These are phyloP conservation scores for Boletus eberwhitei DNA, from an alignment of 768 basidiomycete species.

Conservation along the genomic window DNA sequence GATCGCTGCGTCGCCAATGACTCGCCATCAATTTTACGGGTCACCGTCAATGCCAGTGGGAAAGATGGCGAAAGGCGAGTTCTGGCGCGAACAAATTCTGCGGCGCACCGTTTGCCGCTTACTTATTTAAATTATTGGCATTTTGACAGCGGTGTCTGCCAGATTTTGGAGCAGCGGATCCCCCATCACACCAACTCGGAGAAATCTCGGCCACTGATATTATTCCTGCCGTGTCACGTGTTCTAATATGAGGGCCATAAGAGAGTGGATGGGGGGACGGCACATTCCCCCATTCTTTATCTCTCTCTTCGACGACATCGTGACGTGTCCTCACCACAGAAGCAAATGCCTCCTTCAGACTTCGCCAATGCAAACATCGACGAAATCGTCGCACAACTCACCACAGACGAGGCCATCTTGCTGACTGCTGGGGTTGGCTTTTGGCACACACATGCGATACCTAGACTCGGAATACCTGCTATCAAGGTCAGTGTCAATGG, in stretches of 20 bases:
- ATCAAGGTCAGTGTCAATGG: constrained; percentile 45
- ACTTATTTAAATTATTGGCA: background rate
- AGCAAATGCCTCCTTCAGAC: constrained; percentile 60
- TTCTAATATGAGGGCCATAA: background rate
- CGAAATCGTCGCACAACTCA: constrained; percentile 60
- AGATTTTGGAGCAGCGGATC: background rate
- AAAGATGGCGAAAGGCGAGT: background rate
- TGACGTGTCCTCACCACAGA: background rate
- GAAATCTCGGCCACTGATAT: constrained; percentile 8
- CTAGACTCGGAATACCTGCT: constrained; percentile 66
- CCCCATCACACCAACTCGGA: constrained; percentile 2
- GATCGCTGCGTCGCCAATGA: background rate
- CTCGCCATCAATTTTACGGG: background rate
- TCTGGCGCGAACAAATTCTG: background rate
- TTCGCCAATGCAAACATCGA: constrained; percentile 63
- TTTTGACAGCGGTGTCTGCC: background rate
- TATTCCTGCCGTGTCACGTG: constrained; percentile 19
- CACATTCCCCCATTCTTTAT: background rate
- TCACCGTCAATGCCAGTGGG: background rate
- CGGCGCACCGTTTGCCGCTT: background rate
- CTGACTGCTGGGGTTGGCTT: constrained; percentile 73
- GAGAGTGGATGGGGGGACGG: background rate
- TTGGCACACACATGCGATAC: constrained; percentile 69
- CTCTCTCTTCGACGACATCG: constrained; percentile 6
- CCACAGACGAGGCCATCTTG: constrained; percentile 70